Conservation (phyloP, 768 basidiomycete genomes). For the Boletus eberwhitei region DNA sequence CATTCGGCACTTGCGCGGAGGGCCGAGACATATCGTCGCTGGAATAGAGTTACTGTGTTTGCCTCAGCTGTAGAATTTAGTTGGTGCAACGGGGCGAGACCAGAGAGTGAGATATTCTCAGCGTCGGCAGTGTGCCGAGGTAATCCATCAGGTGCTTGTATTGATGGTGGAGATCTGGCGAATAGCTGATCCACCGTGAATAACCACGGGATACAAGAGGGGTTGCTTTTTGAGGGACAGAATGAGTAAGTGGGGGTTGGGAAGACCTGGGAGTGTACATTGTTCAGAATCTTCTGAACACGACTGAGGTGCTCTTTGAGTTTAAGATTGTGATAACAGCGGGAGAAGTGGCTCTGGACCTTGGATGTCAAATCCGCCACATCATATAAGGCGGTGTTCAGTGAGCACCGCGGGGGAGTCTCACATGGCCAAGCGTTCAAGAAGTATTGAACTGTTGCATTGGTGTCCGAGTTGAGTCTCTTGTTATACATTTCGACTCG, state of each 20-base stretch:
- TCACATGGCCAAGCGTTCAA: slow-evolving; percentile 19
- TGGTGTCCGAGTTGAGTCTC: slow-evolving; percentile 5
- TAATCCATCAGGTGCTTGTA: background rate
- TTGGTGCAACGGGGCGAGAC: background rate
- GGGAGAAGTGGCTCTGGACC: slow-evolving; percentile 3
- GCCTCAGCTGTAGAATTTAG: slow-evolving; percentile 2
- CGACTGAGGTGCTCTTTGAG: slow-evolving; percentile 13
- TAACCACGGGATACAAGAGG: background rate
- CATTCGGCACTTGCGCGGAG: slow-evolving; percentile 8
- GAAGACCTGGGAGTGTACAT: background rate
- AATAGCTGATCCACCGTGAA: slow-evolving; percentile 2
- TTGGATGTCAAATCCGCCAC: background rate
- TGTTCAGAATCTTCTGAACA: slow-evolving; percentile 8
- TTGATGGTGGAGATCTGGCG: background rate
- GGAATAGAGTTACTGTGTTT: slow-evolving; percentile 10
- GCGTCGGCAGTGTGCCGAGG: background rate
- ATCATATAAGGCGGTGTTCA: slow-evolving; percentile 2
- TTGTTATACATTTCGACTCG: slow-evolving; percentile 3
- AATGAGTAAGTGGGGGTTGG: slow-evolving; percentile 6
- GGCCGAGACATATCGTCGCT: slow-evolving; percentile 7
- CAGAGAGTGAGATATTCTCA: background rate
- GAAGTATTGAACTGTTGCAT: background rate
- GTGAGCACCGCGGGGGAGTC: slow-evolving; percentile 4
- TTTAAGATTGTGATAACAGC: slow-evolving; percentile 16
- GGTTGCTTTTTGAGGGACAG: background rate